A percentile compares a stretch with the other conserved stretches of the same genome.
phyloP scores from a whole-genome alignment of 2,329 filamentous ascomycete species.

The Xylaria digitata region DNA sequence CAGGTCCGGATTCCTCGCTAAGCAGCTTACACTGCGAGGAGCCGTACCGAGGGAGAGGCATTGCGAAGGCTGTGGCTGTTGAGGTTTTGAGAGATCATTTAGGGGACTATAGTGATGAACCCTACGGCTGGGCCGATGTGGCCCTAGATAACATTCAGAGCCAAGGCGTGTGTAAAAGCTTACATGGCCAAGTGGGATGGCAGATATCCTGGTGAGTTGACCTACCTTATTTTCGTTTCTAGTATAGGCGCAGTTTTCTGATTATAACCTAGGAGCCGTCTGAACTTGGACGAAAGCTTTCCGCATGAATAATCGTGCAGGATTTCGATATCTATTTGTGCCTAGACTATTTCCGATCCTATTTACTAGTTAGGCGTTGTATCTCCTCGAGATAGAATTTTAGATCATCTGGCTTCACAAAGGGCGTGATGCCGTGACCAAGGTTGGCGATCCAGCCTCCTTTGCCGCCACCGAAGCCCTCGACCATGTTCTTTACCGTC shows the following conservation, averaged over 20 bases:
- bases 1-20: constrained; percentile 70
- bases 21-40: constrained; percentile 71
- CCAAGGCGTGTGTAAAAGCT: constrained; percentile 69
- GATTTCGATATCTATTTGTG: neutral
- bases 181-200: constrained; percentile 69
- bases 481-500: constrained; percentile 86
- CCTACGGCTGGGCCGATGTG: constrained; percentile 72
- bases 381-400: constrained; percentile 96
- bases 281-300: constrained; percentile 47
- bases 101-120: constrained; percentile 57
- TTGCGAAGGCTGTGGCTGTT: constrained; percentile 70
- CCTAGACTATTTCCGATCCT: constrained; percentile 29
- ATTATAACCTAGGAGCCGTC: constrained; percentile 42
- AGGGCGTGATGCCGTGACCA: constrained; percentile 95
- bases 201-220: constrained; percentile 67
- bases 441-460: constrained; percentile 97
- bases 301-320: constrained; percentile 35
- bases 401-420: constrained; percentile 92
- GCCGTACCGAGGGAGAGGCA: constrained; percentile 67
- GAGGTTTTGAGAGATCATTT: constrained; percentile 67
- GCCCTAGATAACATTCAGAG: constrained; percentile 69
- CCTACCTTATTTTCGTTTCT: neutral
- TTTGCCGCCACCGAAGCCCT: constrained; percentile 80
- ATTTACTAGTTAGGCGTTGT: constrained; percentile 72
- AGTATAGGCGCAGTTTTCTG: constrained; percentile 24